phyloP scores from a whole-genome alignment of 139 green algal genomes.

The Chlamydomonas sphaeroides region DNA sequence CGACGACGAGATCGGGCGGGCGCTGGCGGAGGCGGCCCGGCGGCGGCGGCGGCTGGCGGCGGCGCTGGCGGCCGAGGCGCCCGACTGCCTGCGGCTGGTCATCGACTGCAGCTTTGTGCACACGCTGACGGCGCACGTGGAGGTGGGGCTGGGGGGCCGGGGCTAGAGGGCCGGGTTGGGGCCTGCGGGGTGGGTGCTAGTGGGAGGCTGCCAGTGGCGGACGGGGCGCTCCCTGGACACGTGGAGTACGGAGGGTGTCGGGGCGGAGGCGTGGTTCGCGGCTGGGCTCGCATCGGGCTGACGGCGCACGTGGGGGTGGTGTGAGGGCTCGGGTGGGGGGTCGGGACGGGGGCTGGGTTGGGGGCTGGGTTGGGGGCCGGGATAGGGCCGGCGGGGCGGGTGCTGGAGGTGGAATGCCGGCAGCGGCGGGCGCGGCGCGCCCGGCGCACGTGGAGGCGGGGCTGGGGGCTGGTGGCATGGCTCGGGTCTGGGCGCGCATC shows the following conservation, averaged over 20 bases:
- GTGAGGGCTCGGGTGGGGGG: too few species aligned
- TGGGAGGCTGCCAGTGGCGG: neutral
- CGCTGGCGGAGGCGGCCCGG: constrained; percentile 5
- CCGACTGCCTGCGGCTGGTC: constrained; percentile 10
- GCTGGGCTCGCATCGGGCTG: too few species aligned
- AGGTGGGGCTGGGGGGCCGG: neutral
- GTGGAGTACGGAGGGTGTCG: neutral
- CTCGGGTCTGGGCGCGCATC: too few species aligned
- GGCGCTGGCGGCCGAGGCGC: neutral
- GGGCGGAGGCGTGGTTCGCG: neutral
- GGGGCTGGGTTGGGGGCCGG: too few species aligned
- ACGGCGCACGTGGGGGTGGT: neutral
- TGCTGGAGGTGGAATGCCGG: neutral
- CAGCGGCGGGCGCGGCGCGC: too few species aligned
- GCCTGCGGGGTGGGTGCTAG: neutral
- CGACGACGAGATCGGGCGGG: constrained; percentile 9
- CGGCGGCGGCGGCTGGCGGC: constrained; percentile 3
- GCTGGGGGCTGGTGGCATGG: too few species aligned
- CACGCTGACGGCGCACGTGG: neutral
- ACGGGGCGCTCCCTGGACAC: too few species aligned
- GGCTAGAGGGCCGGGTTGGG: neutral
- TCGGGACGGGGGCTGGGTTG: too few species aligned
- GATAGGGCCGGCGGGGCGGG: too few species aligned
- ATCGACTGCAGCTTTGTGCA: constrained; percentile 27
- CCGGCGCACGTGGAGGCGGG: too few species aligned